Conservation (phyloP, 1,139 yeast species). For the Meyerozyma guilliermondii region DNA sequence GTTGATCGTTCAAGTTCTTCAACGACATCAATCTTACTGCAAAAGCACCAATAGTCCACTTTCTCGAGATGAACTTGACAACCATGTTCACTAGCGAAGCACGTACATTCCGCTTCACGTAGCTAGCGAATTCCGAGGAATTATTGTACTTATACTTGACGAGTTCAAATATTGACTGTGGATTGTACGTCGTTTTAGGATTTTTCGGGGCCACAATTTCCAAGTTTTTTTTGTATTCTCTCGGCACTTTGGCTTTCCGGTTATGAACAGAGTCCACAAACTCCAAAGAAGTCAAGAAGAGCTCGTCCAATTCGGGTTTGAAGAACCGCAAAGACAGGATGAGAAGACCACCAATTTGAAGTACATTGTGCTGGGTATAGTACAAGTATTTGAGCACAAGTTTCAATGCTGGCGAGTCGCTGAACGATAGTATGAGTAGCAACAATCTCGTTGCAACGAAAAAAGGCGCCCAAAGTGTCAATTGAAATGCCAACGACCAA, state of each 20-base stretch:
- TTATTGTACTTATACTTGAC: constrained; percentile 5
- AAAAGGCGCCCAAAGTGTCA: constrained; percentile 29
- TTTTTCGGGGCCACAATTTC: neutral
- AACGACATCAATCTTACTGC: constrained; percentile 40
- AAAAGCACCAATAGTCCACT: constrained; percentile 23
- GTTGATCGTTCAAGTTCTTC: constrained; percentile 36
- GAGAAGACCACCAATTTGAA: constrained; percentile 40
- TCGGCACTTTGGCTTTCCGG: constrained; percentile 27
- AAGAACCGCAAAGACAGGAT: constrained; percentile 34
- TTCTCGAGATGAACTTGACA: neutral
- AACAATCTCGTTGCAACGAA: constrained; percentile 9
- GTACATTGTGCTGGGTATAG: constrained; percentile 31
- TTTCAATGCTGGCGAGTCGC: constrained; percentile 12
- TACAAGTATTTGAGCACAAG: constrained; percentile 13
- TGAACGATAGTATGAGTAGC: constrained; percentile 8
- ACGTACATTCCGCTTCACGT: constrained; percentile 5
- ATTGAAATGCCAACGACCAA: constrained; percentile 12
- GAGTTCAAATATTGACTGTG: neutral
- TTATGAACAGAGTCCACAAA: constrained; percentile 36
- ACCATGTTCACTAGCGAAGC: neutral
- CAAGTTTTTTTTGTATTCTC: neutral
- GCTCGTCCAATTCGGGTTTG: constrained; percentile 31
- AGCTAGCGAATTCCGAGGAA: constrained; percentile 8
- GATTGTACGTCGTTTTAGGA: constrained; percentile 4
- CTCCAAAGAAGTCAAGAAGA: constrained; percentile 35